Percentiles rank a stretch among this genome's conserved stretches.
Evolutionary conservation across 345 rosid genomes (phyloP).

Genomic region (Populus deltoides): DNA sequence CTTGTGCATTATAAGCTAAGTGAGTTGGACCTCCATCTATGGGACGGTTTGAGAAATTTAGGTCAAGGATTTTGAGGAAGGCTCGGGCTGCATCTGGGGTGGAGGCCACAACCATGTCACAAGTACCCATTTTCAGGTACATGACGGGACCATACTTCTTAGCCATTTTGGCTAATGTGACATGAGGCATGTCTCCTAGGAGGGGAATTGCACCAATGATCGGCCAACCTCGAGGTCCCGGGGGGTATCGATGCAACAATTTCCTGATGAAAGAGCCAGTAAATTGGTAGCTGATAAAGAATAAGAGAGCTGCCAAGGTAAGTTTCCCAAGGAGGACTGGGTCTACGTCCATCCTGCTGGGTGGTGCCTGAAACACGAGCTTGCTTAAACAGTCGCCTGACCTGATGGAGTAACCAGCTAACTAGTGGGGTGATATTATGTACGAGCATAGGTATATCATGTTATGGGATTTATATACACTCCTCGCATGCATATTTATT

Average conservation of each 20-base stretch:
- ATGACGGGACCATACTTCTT: slow-evolving; percentile 50
- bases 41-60: slow-evolving; percentile 57
- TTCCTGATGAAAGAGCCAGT: slow-evolving; percentile 15
- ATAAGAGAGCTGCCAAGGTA: slow-evolving; percentile 18
- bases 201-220: slow-evolving; percentile 52
- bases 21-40: slow-evolving; percentile 51
- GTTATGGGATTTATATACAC: too few species aligned
- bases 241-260: slow-evolving; percentile 28
- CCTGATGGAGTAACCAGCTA: too few species aligned
- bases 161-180: slow-evolving; percentile 44
- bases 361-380: background rate
- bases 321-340: slow-evolving; percentile 11
- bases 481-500: too few species aligned
- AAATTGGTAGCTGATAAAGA: slow-evolving; percentile 26
- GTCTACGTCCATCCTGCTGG: background rate
- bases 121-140: slow-evolving; percentile 51
- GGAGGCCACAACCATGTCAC: slow-evolving; percentile 54
- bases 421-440: too few species aligned
- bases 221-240: slow-evolving; percentile 61
- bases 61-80: slow-evolving; percentile 51
- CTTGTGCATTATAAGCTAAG: slow-evolving; percentile 54
- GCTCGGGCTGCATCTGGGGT: slow-evolving; percentile 53
- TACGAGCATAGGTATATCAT: too few species aligned
- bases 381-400: background rate
- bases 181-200: slow-evolving; percentile 58